These are phyloP conservation scores for Picea engelmannii DNA, from an alignment of 83 land plant species.

Conservation along the genomic window DNA sequence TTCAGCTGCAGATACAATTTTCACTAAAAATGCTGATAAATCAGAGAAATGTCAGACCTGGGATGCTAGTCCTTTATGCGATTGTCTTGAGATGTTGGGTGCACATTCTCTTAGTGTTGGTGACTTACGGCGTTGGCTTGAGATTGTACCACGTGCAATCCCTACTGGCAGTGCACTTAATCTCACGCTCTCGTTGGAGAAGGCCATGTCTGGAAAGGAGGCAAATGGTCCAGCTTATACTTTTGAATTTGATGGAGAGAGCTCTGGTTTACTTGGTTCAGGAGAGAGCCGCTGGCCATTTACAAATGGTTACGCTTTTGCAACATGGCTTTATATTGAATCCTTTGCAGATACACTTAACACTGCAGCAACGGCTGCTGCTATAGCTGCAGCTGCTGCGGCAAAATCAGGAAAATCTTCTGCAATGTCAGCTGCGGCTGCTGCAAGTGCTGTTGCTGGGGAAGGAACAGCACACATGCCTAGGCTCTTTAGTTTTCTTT, in stretches of 20 bases:
- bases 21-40: constrained; percentile 38
- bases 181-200: constrained; percentile 79
- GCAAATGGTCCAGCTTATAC: constrained; percentile 85
- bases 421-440: constrained; percentile 95
- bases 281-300: constrained; percentile 98
- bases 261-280: constrained; percentile 96
- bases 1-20: constrained; percentile 64
- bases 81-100: constrained; percentile 71
- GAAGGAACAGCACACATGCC: constrained; percentile 99
- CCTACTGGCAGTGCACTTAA: constrained; percentile 58
- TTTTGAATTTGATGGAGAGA: constrained; percentile 99
- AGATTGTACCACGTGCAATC: constrained; percentile 49
- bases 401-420: constrained; percentile 90
- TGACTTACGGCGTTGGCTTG: constrained; percentile 80
- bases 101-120: constrained; percentile 76
- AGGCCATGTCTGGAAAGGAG: constrained; percentile 78
- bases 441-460: constrained; percentile 97
- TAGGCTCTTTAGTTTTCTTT: constrained; percentile 89
- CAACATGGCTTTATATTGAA: constrained; percentile 97
- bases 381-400: constrained; percentile 93
- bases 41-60: constrained; percentile 33
- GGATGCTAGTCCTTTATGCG: constrained; percentile 68
- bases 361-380: constrained; percentile 91
- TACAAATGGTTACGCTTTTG: constrained; percentile 92
- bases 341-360: constrained; percentile 90